Conservation (phyloP, 768 basidiomycete species). For the Clavulina sp. region DNA sequence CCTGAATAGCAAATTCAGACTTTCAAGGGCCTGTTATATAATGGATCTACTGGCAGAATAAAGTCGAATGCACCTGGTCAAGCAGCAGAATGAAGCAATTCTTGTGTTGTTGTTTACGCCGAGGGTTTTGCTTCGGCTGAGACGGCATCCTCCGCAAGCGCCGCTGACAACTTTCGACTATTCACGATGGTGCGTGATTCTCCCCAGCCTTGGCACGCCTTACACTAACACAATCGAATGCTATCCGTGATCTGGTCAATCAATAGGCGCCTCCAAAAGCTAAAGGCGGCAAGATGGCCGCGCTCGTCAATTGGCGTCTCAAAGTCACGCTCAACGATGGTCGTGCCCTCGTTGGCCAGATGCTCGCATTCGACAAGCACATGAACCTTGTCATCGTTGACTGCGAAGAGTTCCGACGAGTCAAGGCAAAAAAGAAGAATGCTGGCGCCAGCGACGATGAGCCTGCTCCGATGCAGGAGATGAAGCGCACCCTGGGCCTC, state of each 20-base stretch:
- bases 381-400: slow-evolving; percentile 99
- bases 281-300: slow-evolving; percentile 95
- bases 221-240: too few species aligned
- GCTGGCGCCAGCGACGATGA: slow-evolving; percentile 43
- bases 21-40: too few species aligned
- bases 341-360: slow-evolving; percentile 87
- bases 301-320: slow-evolving; percentile 93
- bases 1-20: too few species aligned
- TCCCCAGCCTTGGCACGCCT: too few species aligned
- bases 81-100: too few species aligned
- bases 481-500: slow-evolving; percentile 91
- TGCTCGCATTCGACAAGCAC: slow-evolving; percentile 98
- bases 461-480: slow-evolving; percentile 39
- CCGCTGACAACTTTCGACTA: too few species aligned
- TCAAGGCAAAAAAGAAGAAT: slow-evolving; percentile 80
- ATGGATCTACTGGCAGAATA: too few species aligned
- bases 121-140: too few species aligned
- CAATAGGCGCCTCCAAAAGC: slow-evolving; percentile 81
- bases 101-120: too few species aligned
- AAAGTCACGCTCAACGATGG: slow-evolving; percentile 97
- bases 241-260: not conserved
- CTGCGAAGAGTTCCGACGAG: slow-evolving; percentile 91
- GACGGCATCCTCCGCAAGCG: too few species aligned
- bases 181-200: too few species aligned
- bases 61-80: too few species aligned